Base-by-base conservation (phyloP, 78 protist genomes). In the Planoprotostelium fungivorum region DNA sequence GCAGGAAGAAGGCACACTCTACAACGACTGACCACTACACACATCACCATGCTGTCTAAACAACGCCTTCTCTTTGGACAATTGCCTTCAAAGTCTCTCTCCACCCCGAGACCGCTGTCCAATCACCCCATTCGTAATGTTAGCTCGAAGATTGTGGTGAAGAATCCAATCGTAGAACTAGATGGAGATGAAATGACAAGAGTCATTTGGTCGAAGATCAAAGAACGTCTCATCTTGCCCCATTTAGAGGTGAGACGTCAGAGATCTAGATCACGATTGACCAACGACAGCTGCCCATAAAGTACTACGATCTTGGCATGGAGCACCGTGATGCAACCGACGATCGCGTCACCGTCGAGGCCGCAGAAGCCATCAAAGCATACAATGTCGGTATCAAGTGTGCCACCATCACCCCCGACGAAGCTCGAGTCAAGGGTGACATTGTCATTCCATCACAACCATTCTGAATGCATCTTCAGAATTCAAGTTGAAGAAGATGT, bases 321-420 rank as follows among this genome's bases (percentile, higher is more conserved):
- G 85, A 5, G 83, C 25, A 93, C 87, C 94, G 98, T 37, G 98
- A 97, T 86, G 94, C 92, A 16, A 93, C 97, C 34, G 29, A 95
- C 28, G 97, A 94, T 83, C 87, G 92, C 83, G 94, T 97, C 89
- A 98, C 98, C 84, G 85, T 96, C 36, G 98, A 98, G 36, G 84
- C 96, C n/a, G 98, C 98, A 35, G 29, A 96, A 39, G 99, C 98
- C 89, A 97, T 96, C 89, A 38, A 86, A 38, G 36, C 84, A 87
- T 31, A 34, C 93, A 92, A 94, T 37, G 98, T 98, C 84, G 99
- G 98, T 87, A 94, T 98, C 93, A 98, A 98, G 96, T 98, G 99
- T 94, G 99, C 99, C 29, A 98, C 99, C 83, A 98, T 98, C 86
- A 98, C 99, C n/a, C 98, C 99, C 31, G 98, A 97, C 51, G 98